Base-by-base conservation (phyloP, 139 green algal genomes). In the Tetraselmis chui region DNA sequence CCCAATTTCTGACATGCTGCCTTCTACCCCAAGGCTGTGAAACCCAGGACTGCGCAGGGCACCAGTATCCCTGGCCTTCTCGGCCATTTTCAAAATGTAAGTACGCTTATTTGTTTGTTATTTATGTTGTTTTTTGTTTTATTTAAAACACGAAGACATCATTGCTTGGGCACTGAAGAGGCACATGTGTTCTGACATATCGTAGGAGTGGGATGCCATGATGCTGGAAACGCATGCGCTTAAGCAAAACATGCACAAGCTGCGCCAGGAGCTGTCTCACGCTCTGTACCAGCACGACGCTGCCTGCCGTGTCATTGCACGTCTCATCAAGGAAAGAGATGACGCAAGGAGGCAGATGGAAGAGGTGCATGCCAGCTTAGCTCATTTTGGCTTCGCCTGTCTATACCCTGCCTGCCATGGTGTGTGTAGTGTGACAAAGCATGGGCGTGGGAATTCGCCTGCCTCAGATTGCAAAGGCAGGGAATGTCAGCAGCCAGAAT, bases 261-360 rank as follows among this genome's bases (percentile, higher is more conserved):
- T 32, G 31, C 92, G 89, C 45, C 94, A 95, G 81, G 97, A 99
- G 92, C 91, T 99, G 32, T 89, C 77, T 27, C 91, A 97, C 75
- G 90, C 96, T 5, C 89, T 99, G 32, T 99, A 99, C 86, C 92
- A 98, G 93, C 94, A 98, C 32, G 97, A 99, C 81, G 97, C 97
- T 0, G 96, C 95, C 0, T 91, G 86, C 83, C 89, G 95, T 24
- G 94, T 98, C 23, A 98, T 98, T 77, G 95, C 94, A 0, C 82
- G 93, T 0, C 85, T 97, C 75, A 85, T 91, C 58, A 89, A 89
- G 67, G 89, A 78, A n/a, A 2, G 29, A 80, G 26, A 29, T 29
- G 74, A 77, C 18, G 74, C 74, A 30, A 2, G 74, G 26, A 22
- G 74, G 2, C 74, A 77, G 74, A 28, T 28, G 26, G 2, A 2